Base-by-base conservation (phyloP, 441 rosid species). In the Jatropha multifida region DNA sequence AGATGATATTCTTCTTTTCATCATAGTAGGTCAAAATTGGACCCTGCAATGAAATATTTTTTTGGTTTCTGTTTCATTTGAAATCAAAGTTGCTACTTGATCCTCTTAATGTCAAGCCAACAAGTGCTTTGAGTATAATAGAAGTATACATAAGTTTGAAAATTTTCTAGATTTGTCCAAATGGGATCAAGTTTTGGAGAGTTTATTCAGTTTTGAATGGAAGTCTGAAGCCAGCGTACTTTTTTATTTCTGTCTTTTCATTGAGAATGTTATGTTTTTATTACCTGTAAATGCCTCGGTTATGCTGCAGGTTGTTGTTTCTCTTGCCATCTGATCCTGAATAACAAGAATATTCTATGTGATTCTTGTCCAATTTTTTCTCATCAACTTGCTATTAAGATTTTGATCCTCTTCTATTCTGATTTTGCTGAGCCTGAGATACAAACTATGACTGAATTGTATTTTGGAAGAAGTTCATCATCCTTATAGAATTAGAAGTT, bases 111-210 rank as follows among this genome's bases (percentile, higher is more conserved):
- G 49, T 69, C 62, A 37, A 69, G 51, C 10, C 27, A 52, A 18
- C 59, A 65, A 55, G 38, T 58, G 38, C 67, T 65, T 12, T 40
- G 46, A 20, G 42, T 32, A 17, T 17, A 13, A 3, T n/a, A 38
- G 42, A 18, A 38, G 7, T 40, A 55, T 9, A 65, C 10, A 20
- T 67, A 46, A 49, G 59, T 46, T 67, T 27, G 66, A 67, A 75
- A 44, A 27, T 14, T 67, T 68, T 75, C 6, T 32, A n/a, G 14
- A 8, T 32, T 60, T 58, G 46, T 58, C 78, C 65, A 46, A 40
- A 58, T 67, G 55, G 15, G 42, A 18, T 27, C 15, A 27, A 8
- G 26, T 54, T 42, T 27, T 62, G 20, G 9, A 62, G 13, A 32
- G 44, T 32, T 4, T 23, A 60, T 38, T 4, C 17, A 7, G 37